phyloP scores from a whole-genome alignment of 139 green algal species.

The Protoeuglena noctilucae region DNA sequence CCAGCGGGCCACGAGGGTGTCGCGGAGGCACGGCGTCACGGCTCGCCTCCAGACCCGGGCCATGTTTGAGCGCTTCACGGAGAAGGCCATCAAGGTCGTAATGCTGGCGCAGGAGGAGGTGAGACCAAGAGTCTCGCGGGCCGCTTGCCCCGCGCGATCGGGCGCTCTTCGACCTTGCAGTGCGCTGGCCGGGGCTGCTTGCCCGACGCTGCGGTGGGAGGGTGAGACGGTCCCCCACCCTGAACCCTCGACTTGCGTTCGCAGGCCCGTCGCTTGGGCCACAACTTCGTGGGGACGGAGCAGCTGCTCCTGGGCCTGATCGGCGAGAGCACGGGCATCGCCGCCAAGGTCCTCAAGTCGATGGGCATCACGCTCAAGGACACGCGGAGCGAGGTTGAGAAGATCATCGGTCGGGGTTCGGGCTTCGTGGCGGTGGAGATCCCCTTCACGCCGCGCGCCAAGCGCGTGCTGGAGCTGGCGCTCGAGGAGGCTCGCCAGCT shows the following conservation, averaged over 20 bases:
- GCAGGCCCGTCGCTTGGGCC: no score
- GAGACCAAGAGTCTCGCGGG: no score
- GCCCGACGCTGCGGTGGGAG: neutral
- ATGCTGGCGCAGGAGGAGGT: conserved; percentile 99
- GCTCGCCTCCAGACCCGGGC: neutral
- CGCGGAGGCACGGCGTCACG: neutral
- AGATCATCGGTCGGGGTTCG: conserved; percentile 92
- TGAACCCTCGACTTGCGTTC: no score
- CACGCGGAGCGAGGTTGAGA: conserved; percentile 91
- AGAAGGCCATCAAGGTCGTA: conserved; percentile 81
- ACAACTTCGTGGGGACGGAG: conserved; percentile 99
- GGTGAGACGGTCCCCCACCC: conserved; percentile 1
- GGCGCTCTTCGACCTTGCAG: neutral
- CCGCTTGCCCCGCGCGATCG: no score
- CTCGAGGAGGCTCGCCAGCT: conserved; percentile 95
- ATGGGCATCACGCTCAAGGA: conserved; percentile 98
- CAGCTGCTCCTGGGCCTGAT: conserved; percentile 98
- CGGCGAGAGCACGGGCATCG: conserved; percentile 95
- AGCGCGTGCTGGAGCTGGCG: conserved; percentile 95
- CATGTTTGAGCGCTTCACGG: conserved; percentile 98
- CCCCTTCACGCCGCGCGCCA: conserved; percentile 94
- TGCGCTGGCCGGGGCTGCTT: neutral
- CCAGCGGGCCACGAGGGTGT: neutral
- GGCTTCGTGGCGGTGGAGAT: conserved; percentile 99
- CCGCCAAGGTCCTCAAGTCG: conserved; percentile 97